These are phyloP conservation scores for Pseudevernia furfuracea DNA, from an alignment of 495 filamentous ascomycete species.

Conservation along the genomic window DNA sequence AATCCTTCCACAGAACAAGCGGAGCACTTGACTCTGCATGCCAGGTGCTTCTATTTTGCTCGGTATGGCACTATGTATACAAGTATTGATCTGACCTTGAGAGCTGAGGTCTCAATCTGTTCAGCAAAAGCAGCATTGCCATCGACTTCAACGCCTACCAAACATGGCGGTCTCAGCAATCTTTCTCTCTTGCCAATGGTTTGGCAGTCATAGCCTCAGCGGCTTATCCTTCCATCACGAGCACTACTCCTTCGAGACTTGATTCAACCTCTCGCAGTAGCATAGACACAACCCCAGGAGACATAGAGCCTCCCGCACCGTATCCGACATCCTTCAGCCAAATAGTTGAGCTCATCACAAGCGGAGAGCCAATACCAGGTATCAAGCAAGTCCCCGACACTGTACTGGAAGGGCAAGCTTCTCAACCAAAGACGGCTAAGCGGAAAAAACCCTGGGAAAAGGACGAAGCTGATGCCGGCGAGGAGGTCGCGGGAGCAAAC, in stretches of 20 bases:
- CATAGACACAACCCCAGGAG: not conserved
- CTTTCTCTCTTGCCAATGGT: not conserved
- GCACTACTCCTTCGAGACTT: not conserved
- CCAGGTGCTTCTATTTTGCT: slow-evolving; percentile 48
- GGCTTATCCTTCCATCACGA: not conserved
- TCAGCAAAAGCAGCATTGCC: slow-evolving; percentile 39
- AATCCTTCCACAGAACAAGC: slow-evolving; percentile 36
- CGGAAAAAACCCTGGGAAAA: slow-evolving; percentile 80
- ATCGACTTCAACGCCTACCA: slow-evolving; percentile 39
- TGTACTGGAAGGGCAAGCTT: slow-evolving; percentile 58
- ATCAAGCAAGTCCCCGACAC: slow-evolving; percentile 85
- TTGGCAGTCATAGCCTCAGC: slow-evolving; percentile 3
- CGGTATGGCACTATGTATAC: slow-evolving; percentile 30
- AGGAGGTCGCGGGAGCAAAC: not conserved
- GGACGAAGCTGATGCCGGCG: slow-evolving; percentile 20
- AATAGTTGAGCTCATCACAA: slow-evolving; percentile 81
- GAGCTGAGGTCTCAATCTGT: not conserved
- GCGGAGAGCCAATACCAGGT: slow-evolving; percentile 76
- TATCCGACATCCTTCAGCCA: slow-evolving; percentile 85
- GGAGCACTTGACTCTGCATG: slow-evolving; percentile 41
- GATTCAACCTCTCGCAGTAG: not conserved
- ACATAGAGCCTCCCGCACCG: slow-evolving; percentile 32
- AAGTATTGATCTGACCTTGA: fast-evolving
- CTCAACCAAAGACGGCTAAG: slow-evolving; percentile 42
- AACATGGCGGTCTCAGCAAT: slow-evolving; percentile 30